Evolutionary conservation across 495 filamentous ascomycete genomes (phyloP).

Genomic region (Staphylotrichum longicolle): DNA sequence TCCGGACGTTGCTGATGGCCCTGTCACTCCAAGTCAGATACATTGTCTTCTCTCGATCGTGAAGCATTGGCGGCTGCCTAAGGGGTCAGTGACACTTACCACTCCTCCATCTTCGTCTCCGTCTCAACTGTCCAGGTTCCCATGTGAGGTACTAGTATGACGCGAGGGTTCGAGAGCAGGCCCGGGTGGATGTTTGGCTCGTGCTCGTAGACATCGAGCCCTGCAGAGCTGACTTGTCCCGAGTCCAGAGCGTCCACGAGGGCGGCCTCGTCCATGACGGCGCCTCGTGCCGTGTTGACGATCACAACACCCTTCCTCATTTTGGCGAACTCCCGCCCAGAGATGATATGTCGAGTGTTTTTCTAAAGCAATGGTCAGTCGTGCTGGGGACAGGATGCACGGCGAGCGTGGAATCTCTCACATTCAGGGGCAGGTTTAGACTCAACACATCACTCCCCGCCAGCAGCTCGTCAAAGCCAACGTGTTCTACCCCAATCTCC

Average conservation of each 20-base stretch:
- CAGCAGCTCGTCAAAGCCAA: conserved; percentile 66
- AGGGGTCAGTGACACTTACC: conserved; percentile 26
- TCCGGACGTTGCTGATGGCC: conserved; percentile 64
- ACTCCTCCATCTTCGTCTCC: conserved; percentile 74
- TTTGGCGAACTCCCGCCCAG: conserved; percentile 57
- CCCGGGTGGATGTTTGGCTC: conserved; percentile 72
- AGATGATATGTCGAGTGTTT: conserved; percentile 65
- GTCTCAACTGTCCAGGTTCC: conserved; percentile 64
- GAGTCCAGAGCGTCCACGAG: conserved; percentile 67
- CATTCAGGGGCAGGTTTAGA: conserved; percentile 74
- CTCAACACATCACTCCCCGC: conserved; percentile 68
- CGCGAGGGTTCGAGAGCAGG: conserved; percentile 64
- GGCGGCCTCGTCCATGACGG: conserved; percentile 68
- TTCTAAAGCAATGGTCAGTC: conserved; percentile 39
- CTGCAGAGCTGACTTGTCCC: conserved; percentile 64
- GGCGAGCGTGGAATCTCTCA: conserved; percentile 35
- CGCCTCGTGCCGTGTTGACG: conserved; percentile 68
- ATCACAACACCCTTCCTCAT: conserved; percentile 73
- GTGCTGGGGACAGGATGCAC: neutral
- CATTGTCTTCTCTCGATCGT: neutral
- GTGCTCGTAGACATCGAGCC: conserved; percentile 81
- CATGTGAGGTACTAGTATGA: conserved; percentile 78
- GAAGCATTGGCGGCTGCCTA: neutral
- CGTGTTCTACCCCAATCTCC: conserved; percentile 64
- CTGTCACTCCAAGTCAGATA: conserved; percentile 1